Evolutionary conservation across 805 yeast species (phyloP), one percentile per base, ranked within the genome.

Genomic region (Debaryomyces maramus): DNA sequence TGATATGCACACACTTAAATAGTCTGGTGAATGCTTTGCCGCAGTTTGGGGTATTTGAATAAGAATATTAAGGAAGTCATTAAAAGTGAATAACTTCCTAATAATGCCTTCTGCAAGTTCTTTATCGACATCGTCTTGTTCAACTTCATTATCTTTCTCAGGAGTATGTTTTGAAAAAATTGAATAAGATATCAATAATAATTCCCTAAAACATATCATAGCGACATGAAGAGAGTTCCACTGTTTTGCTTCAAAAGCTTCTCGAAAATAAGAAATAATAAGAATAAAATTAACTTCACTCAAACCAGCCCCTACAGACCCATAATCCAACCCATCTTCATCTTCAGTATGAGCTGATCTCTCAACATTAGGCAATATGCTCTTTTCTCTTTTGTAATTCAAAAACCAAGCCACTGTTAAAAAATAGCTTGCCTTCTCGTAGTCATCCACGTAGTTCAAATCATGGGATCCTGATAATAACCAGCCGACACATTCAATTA

Each of bases 371-470:
- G 35, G 37, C 23, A 38, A 32, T 21, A 35, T 28, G 20, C 39
- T 49, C 33, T 50, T 47, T 36, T 58, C 61, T 15, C 84, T 65
- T 50, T 85, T 88, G 43, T 79, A 88, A 23, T 74, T 73, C 34
- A 88, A 65, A 50, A 88, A 83, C 97, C 97, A 91, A 1, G 87
- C 71, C 5, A 76, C 63, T 5, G 86, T 65, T 42, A 77, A 69
- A 30, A 85, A 73, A 53, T 75, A 89, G 32, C 56, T 50, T 1
- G 75, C 72, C 31, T 58, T 61, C 35, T 68, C 71, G 33, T 63
- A 61, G 11, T 56, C 60, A 43, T 67, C 70, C n/a, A 62, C 45
- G 3, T 48, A 43, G 2, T 52, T 50, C 14, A 65, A 53, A 31
- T 67, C 67, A 15, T 61, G 57, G 18, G 59, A 47, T 10, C 58